Percentiles rank a stretch among this genome's conserved stretches.
phyloP scores from a whole-genome alignment of 352 stramenopile genomes.

The Phytophthora sp. region DNA sequence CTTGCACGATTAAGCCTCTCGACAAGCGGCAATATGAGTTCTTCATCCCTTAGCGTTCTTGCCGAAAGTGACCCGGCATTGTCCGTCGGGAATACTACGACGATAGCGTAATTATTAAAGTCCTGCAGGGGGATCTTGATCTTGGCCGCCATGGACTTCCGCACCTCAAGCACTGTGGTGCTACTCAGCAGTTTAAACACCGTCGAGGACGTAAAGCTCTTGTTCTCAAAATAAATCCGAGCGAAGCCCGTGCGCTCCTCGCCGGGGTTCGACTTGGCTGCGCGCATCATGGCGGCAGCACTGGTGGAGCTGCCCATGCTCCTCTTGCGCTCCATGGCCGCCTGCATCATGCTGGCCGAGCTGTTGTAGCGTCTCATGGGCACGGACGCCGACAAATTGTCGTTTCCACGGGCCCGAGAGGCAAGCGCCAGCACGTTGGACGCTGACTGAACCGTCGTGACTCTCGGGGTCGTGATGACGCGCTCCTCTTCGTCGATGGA shows the following conservation, averaged over 20 bases:
- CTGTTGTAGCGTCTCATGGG: constrained; percentile 44
- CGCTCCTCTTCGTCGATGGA: constrained; percentile 27
- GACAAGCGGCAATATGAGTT: constrained; percentile 76
- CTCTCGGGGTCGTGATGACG: constrained; percentile 3
- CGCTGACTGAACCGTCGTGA: constrained; percentile 28
- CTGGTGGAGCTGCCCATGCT: constrained; percentile 23
- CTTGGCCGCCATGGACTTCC: constrained; percentile 82
- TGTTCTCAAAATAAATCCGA: constrained; percentile 87
- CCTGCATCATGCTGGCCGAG: constrained; percentile 35
- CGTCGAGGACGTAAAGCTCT: constrained; percentile 82
- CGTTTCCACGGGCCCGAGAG: constrained; percentile 14
- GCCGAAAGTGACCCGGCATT: constrained; percentile 63
- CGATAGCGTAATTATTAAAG: constrained; percentile 80
- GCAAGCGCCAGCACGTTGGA: constrained; percentile 42
- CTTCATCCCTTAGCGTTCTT: constrained; percentile 76
- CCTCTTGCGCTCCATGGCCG: constrained; percentile 29
- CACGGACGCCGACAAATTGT: constrained; percentile 30
- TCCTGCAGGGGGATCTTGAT: constrained; percentile 73
- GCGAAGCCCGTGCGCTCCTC: constrained; percentile 76
- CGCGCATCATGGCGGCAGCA: constrained; percentile 28
- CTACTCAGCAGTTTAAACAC: constrained; percentile 75
- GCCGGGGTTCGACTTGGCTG: constrained; percentile 25
- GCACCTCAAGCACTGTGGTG: constrained; percentile 78
- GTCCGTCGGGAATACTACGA: constrained; percentile 81
- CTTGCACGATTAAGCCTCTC: constrained; percentile 68